Base-by-base conservation (phyloP, 2,329 filamentous ascomycete genomes). In the Curvularia verruculosa region DNA sequence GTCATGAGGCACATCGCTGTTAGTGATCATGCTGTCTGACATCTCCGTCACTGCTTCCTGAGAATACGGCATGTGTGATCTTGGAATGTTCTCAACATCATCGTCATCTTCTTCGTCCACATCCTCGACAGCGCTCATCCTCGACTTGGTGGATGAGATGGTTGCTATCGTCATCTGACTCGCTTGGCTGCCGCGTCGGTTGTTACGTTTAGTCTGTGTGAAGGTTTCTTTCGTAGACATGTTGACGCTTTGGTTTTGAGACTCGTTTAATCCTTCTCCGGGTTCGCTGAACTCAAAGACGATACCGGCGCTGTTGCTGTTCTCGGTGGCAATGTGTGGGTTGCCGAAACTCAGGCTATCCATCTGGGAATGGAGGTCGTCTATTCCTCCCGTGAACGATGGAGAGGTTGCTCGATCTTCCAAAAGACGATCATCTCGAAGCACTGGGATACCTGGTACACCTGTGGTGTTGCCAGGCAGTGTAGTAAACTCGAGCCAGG, bases 401-500 rank as follows among this genome's bases (percentile, higher is more conserved):
- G 61, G 57, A 40, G 62, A 47, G 5, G 59, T 52, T 3, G 61
- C 59, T 13, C 49, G 43, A n/a, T 69, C 58, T 40, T 71, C 66
- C 26, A 75, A 60, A 21, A 74, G 54, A 19, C 67, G 66, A 19
- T 67, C 60, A 10, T 58, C 49, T 28, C 61, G 64, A n/a, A 70
- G 12, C 2, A 65, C 36, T 6, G 60, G 48, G 5, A 53, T 29
- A 7, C 51, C 47, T 3, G 65, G 52, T 12, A 43, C 34, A 5
- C 49, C 37, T 8, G 60, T 15, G 3, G 41, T 21, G 8, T 69
- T 65, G 9, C 43, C 63, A 10, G 65, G 46, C 26, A 58, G 48
- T 3, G 68, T 61, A 0, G 67, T 64, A 47, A 71, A 80, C 34
- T 89, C 87, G 13, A 88, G 78, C 87, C 87, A 90, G 13, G 84